Conservation (phyloP, 768 basidiomycete genomes). For the Collybia nuda region DNA sequence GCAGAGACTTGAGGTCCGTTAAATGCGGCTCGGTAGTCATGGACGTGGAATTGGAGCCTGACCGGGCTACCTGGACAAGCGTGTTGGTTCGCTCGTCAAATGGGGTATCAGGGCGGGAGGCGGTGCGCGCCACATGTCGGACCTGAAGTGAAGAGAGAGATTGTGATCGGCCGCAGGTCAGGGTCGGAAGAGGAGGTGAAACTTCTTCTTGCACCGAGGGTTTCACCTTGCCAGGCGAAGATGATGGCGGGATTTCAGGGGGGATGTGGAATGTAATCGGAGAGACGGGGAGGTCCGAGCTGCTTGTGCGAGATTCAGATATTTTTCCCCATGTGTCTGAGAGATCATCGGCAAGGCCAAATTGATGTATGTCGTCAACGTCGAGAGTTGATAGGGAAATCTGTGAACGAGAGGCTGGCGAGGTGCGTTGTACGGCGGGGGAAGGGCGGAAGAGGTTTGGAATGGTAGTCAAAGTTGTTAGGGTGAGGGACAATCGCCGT, state of each 20-base stretch:
- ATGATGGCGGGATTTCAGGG: background rate
- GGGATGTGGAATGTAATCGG: conserved; percentile 26
- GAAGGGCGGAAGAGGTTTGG: conserved; percentile 4
- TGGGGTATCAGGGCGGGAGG: conserved; percentile 1
- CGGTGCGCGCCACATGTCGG: conserved; percentile 3
- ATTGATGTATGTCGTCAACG: conserved; percentile 22
- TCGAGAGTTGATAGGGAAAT: conserved; percentile 10
- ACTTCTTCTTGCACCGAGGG: conserved; percentile 4
- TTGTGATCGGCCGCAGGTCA: conserved; percentile 17
- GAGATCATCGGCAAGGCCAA: conserved; percentile 18
- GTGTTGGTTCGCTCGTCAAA: background rate
- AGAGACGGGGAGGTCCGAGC: conserved; percentile 20
- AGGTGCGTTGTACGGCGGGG: background rate
- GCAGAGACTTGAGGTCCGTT: conserved; percentile 2
- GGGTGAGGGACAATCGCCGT: conserved; percentile 7
- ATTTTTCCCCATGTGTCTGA: conserved; percentile 20
- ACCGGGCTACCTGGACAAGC: conserved; percentile 12
- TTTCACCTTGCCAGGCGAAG: conserved; percentile 12
- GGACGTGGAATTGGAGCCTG: conserved; percentile 1
- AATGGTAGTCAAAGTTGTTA: conserved; percentile 1
- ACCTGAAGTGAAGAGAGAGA: conserved; percentile 13
- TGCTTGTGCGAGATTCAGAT: conserved; percentile 5
- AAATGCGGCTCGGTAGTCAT: background rate
- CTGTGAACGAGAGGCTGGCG: conserved; percentile 8
- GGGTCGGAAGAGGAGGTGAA: conserved; percentile 17